Base-by-base conservation (phyloP, 2,329 filamentous ascomycete genomes). In the Epicoccum nigrum region DNA sequence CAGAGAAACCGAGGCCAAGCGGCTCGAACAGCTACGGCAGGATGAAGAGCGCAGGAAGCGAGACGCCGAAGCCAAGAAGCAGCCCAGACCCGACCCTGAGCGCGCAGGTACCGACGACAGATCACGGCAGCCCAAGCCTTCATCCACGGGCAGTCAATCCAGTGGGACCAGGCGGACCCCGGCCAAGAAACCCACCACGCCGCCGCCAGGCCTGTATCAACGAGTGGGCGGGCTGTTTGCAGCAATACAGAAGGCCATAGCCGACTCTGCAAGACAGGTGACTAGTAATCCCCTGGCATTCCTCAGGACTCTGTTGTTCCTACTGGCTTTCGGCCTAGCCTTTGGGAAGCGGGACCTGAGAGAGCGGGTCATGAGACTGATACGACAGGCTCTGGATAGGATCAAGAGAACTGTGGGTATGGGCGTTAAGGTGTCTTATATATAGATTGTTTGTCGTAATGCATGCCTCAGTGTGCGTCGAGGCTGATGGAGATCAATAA, bases 351-450 rank as follows among this genome's bases (percentile, higher is more conserved):
- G 84, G 64, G 87, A 88, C 67, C 78, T 96, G 12, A 83, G 92
- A 32, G 86, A 95, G 60, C 83, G 88, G 58, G 73, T 97, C 28
- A 82, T 86, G 69, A 81, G 86, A 47, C 78, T 92, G 30, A 68
- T 95, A 34, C 83, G 82, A 31, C 79, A 82, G 21, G 86, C 85
- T 8, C 96, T 91, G 91, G 83, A 84, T 46, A 97, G 96, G 76
- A 77, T 96, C 32, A 86, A 84, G 70, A 82, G 86, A 37, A 97
- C 94, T 0, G 87, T 93, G 4, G 92, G 92, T 1, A 97, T 97
- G 93, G 94, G 93, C 2, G 89, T 95, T 58, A 97, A 97, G 78
- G 92, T 97, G 67, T 96, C 89, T 71, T 97, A 97, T 76, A 95
- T 99, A 19, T 35, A 20, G 17, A 9, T 25, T 13, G 17, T 21